Conservation (phyloP, 768 basidiomycete genomes). For the Calocybe indica region DNA sequence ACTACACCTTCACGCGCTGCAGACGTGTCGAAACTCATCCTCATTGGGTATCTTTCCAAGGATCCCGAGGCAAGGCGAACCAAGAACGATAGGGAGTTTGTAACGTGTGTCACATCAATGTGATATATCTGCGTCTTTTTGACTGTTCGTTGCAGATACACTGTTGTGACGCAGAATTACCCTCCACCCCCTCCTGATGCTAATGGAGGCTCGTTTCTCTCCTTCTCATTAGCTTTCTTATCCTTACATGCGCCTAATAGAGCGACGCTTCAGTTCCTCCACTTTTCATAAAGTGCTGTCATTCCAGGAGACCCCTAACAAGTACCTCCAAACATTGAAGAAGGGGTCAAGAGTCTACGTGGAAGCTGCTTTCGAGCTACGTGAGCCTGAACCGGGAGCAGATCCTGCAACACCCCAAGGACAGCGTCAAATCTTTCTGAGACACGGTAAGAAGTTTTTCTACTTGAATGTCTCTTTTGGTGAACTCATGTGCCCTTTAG, state of each 20-base stretch:
- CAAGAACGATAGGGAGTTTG: slow-evolving; percentile 73
- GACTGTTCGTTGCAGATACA: slow-evolving; percentile 47
- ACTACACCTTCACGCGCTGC: slow-evolving; percentile 45
- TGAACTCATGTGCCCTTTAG: slow-evolving; percentile 25
- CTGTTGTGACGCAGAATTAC: slow-evolving; percentile 67
- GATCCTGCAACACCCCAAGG: slow-evolving; percentile 63
- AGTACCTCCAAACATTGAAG: slow-evolving; percentile 55
- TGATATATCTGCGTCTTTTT: background rate
- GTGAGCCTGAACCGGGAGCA: slow-evolving; percentile 61
- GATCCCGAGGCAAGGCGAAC: slow-evolving; percentile 68
- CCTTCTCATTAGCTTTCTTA: background rate
- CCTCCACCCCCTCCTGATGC: slow-evolving; percentile 50
- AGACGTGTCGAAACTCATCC: slow-evolving; percentile 70
- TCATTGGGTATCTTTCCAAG: slow-evolving; percentile 67
- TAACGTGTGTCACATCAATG: slow-evolving; percentile 44
- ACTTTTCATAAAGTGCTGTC: slow-evolving; percentile 78
- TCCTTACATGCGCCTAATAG: slow-evolving; percentile 25
- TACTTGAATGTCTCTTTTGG: background rate
- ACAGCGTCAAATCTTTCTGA: slow-evolving; percentile 78
- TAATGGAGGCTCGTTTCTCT: slow-evolving; percentile 48
- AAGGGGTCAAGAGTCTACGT: slow-evolving; percentile 78
- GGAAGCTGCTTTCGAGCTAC: slow-evolving; percentile 72
- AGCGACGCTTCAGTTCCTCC: slow-evolving; percentile 42
- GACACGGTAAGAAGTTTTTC: slow-evolving; percentile 52
- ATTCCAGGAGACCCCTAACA: slow-evolving; percentile 57